Percentiles rank a stretch among this genome's conserved stretches.
Conservation (phyloP, 1,284 basidiomycete genomes). For the Singerocomus inundabilis region DNA sequence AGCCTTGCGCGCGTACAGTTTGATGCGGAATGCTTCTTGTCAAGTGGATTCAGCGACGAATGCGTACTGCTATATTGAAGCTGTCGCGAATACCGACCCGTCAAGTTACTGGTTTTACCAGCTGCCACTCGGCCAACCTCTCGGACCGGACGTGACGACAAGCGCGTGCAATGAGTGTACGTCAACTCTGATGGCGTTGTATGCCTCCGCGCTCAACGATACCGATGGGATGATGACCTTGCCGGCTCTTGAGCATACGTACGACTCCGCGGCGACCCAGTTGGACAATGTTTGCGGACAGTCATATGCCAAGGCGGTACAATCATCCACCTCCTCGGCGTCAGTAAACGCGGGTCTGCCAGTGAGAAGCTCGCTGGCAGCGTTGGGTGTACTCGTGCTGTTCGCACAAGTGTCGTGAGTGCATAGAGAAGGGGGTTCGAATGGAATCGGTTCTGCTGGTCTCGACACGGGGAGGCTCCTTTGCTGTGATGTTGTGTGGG, state of each 20-base stretch:
- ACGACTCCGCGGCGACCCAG: slow-evolving; percentile 34
- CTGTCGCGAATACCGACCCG: slow-evolving; percentile 50
- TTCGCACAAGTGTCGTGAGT: slow-evolving; percentile 10
- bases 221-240: slow-evolving; percentile 13
- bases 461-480: too few relatives aligned
- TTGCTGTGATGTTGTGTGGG: not conserved
- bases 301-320: slow-evolving; percentile 29
- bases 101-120: slow-evolving; percentile 67
- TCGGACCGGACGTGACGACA: slow-evolving; percentile 44
- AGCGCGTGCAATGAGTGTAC: slow-evolving; percentile 61
- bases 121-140: slow-evolving; percentile 52
- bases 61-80: slow-evolving; percentile 70
- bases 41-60: slow-evolving; percentile 50
- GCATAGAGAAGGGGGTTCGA: slow-evolving; percentile 7
- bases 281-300: slow-evolving; percentile 38
- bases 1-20: slow-evolving; percentile 57
- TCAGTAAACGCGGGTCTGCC: slow-evolving; percentile 14
- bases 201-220: slow-evolving; percentile 31
- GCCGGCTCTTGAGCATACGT: slow-evolving; percentile 40
- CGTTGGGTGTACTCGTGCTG: slow-evolving; percentile 13
- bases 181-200: slow-evolving; percentile 51
- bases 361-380: slow-evolving; percentile 2
- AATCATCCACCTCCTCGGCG: slow-evolving; percentile 14
- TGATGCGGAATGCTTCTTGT: slow-evolving; percentile 60
- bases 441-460: too few relatives aligned